Evolutionary conservation across 2,329 filamentous ascomycete species (phyloP), one percentile per base, ranked within the genome.

Genomic region (Stachybotrys chlorohalonatus): DNA sequence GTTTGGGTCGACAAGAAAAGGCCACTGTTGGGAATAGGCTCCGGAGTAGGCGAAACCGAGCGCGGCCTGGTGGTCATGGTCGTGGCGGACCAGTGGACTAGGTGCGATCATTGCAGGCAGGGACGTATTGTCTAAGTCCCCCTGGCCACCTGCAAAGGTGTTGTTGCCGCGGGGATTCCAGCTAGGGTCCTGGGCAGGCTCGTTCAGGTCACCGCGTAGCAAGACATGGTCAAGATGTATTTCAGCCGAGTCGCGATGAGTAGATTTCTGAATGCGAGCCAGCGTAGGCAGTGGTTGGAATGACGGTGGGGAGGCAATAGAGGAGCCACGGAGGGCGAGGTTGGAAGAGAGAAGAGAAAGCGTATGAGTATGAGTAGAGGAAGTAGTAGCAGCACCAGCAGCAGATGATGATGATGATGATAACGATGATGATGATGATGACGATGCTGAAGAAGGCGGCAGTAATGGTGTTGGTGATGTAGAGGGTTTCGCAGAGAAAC

Each of bases 1-100:
- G 32, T 66, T 62, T 17, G 67, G 64, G 32, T 66, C 63, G 53
- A 66, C 61, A 5, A 54, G 57, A 9, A 64, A 59, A n/a, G 61
- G 32, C 11, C 16, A 58, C 48, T 62, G 61, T 15, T 65, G 66
- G 60, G 65, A 62, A 53, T 63, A 64, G 30, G 66, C 62, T 36
- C 59, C 60, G 17, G 58, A 53, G 49, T 60, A 63, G n/a, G 54
- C 52, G 15, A 63, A 59, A 39, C 61, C 64, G 13, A 62, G 54
- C 17, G 59, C 58, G 16, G 58, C 16, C 15, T 52, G 50, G 30
- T 52, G 50, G 31, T 52, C 50, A 52, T 52, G 31, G 32, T 52
- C 32, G 36, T 42, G 50, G 30, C 31, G 50, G 50, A 52, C 15
- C 31, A 36, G 36, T 16, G 32, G 50, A 32, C 50, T 36, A 17